Percentiles rank a stretch among this genome's conserved stretches.
phyloP scores from a whole-genome alignment of 148 eudicot genomes.

The Pharnaceum exiguum region DNA sequence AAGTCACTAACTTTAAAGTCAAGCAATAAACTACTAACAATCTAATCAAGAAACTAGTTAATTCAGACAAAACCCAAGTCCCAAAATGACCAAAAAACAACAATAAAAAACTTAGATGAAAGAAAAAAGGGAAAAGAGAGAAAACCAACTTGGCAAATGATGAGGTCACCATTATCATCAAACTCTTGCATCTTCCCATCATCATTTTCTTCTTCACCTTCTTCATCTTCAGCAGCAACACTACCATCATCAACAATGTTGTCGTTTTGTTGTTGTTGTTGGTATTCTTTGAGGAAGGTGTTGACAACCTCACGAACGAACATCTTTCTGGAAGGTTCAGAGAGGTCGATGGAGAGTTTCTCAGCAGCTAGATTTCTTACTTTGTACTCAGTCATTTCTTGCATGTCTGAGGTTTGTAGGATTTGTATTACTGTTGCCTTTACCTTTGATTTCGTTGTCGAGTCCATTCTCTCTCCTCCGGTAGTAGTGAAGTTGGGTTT shows the following conservation, averaged over 20 bases:
- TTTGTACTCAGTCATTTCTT: constrained; percentile 59
- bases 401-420: constrained; percentile 58
- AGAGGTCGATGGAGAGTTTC: constrained; percentile 63
- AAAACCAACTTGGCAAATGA: constrained; percentile 62
- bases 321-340: constrained; percentile 47
- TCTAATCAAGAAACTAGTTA: not conserved
- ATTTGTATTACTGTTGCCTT: constrained; percentile 57
- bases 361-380: constrained; percentile 68
- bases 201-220: constrained; percentile 31
- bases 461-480: constrained; percentile 41
- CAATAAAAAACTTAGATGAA: not conserved
- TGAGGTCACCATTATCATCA: constrained; percentile 84
- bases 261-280: constrained; percentile 15
- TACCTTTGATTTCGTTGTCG: constrained; percentile 32
- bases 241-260: constrained; percentile 13
- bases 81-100: not conserved
- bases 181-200: constrained; percentile 38
- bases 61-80: not conserved
- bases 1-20: too few relatives aligned
- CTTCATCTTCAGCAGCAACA: constrained; percentile 24
- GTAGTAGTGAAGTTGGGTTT: too few relatives aligned
- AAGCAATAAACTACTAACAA: too few relatives aligned
- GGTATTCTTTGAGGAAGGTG: constrained; percentile 41
- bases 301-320: constrained; percentile 68
- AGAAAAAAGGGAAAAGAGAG: not conserved